phyloP scores from a whole-genome alignment of 2,329 filamentous ascomycete genomes.

The Diplodia sapinea region DNA sequence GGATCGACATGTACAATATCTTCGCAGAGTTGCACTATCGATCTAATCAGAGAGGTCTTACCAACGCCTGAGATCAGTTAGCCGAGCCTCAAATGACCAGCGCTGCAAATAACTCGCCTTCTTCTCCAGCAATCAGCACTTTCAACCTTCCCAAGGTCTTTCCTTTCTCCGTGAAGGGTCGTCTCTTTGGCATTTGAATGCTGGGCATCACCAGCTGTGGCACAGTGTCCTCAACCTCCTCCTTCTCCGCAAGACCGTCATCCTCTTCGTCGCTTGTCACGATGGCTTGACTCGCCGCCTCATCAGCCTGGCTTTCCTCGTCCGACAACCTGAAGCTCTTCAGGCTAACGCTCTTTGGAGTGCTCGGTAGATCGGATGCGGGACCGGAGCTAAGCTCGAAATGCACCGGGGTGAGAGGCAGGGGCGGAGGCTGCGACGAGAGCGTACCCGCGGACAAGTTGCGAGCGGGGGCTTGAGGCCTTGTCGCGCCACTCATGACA shows the following conservation, averaged over 20 bases:
- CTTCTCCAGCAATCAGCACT: conserved; percentile 81
- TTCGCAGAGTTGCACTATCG: conserved; percentile 82
- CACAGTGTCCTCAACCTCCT: conserved; percentile 51
- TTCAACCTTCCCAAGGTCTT: conserved; percentile 85
- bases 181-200: conserved; percentile 84
- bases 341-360: conserved; percentile 65
- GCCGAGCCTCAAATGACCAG: not conserved
- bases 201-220: conserved; percentile 98
- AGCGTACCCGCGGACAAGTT: conserved; percentile 11
- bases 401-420: conserved; percentile 39
- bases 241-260: conserved; percentile 46
- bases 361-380: conserved; percentile 60
- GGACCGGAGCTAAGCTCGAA: conserved; percentile 52
- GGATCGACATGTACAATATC: conserved; percentile 94
- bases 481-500: not conserved
- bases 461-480: conserved; percentile 19
- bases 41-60: conserved; percentile 87
- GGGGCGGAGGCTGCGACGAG: conserved; percentile 32
- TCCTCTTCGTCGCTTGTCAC: conserved; percentile 63
- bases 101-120: conserved; percentile 58
- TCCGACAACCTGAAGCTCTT: conserved; percentile 65
- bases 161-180: conserved; percentile 88
- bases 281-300: conserved; percentile 61
- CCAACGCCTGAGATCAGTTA: conserved; percentile 67
- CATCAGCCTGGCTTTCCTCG: conserved; percentile 61